Evolutionary conservation across 257 asterid genomes (phyloP).

Genomic region (Thymus mandschuricus): DNA sequence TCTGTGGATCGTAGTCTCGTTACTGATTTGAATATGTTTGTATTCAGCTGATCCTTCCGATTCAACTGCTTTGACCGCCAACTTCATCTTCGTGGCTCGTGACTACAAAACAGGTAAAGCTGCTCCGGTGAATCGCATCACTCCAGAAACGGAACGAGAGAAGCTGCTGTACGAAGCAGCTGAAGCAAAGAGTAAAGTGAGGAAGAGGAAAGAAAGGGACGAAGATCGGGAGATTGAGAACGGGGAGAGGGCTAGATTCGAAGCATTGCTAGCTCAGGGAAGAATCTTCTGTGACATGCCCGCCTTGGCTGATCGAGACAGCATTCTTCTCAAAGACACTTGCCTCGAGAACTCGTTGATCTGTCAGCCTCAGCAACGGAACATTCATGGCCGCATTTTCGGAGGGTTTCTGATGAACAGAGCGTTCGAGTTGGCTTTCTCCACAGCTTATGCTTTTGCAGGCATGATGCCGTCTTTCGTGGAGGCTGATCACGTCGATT

Average conservation of each 20-base stretch:
- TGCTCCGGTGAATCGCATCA: conserved; percentile 71
- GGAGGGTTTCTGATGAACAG: conserved; percentile 93
- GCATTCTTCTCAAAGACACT: conserved; percentile 89
- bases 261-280: conserved; percentile 74
- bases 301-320: conserved; percentile 83
- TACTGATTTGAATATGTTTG: conserved; percentile 10
- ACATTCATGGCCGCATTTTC: conserved; percentile 92
- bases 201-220: conserved; percentile 61
- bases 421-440: conserved; percentile 84
- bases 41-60: conserved; percentile 45
- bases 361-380: conserved; percentile 98
- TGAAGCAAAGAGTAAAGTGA: conserved; percentile 57
- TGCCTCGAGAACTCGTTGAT: conserved; percentile 85
- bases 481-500: conserved; percentile 93
- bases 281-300: conserved; percentile 97
- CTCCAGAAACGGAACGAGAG: conserved; percentile 70
- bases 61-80: conserved; percentile 77
- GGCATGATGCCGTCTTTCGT: conserved; percentile 90
- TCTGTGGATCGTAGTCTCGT: background rate
- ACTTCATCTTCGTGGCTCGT: conserved; percentile 92
- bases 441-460: conserved; percentile 89
- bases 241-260: conserved; percentile 61
- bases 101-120: conserved; percentile 90
- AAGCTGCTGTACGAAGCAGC: conserved; percentile 71
- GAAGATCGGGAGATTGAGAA: conserved; percentile 53